Base-by-base conservation (phyloP, 371 early-diverging fungal genomes). In the Mortierella sp. region DNA sequence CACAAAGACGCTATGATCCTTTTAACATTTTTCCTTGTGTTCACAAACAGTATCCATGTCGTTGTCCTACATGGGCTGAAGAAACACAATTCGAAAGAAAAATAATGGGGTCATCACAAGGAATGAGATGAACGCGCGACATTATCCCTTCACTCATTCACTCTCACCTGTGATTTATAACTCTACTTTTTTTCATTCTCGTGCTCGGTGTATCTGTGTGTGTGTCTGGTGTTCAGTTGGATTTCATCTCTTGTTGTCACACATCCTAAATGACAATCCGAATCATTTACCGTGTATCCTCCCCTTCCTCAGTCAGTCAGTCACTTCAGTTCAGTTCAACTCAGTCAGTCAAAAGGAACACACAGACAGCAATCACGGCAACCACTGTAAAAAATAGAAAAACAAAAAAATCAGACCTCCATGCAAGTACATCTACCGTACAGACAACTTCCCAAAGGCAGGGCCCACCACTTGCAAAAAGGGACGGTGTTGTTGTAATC, bases 401-500 rank as follows among this genome's bases (percentile, higher is more conserved):
- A 68, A 68, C 5, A 65, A 65, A 24, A 34, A 68, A 21, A 24
- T 21, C 38, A 68, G 1, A n/a, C 8, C 11, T 7, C 38, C 0
- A 42, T 68, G 42, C 68, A 21, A 24, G n/a, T 24, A n/a, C 55
- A 55, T 55, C 55, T 55, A 55, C n/a, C 6, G 21, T 0, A 16
- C 34, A 63, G 24, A 28, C 2, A 55, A 55, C 16, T 31, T 16
- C 2, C 19, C 2, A 60, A 26, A 34, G 63, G 63, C 63, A 63
- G 63, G 34, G 63, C 63, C 21, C 19, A 19, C 38, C 34, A 63
- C 34, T 16, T 8, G 19, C 19, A 16, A 34, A 63, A 63, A 34
- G 21, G 34, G 16, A 63, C 63, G 63, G 63, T 63, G 63, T 63
- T 34, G 34, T 34, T 50, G 34, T 63, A 63, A 63, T 63, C 63